phyloP scores from a whole-genome alignment of 441 rosid species.

The Biscutella laevigata region DNA sequence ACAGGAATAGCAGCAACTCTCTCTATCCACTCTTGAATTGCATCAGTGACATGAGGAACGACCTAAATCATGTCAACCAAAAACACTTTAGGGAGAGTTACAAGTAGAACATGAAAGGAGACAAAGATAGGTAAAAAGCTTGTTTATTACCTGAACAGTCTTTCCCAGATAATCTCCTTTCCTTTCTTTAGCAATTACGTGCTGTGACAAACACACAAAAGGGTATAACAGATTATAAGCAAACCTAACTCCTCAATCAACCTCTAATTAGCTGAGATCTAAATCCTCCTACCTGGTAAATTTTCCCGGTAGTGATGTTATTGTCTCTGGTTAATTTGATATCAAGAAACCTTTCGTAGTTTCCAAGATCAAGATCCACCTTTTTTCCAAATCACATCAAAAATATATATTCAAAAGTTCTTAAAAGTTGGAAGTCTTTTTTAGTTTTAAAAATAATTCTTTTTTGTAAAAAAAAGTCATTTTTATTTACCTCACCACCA shows the following conservation, averaged over 20 bases:
- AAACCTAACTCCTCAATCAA: conserved; percentile 12
- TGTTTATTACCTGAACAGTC: conserved; percentile 54
- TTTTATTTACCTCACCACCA: conserved; percentile 65
- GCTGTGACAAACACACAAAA: conserved; percentile 20
- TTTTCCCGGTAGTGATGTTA: conserved; percentile 65
- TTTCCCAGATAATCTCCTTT: conserved; percentile 71
- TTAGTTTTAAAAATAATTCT: not conserved
- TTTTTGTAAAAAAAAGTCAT: not conserved
- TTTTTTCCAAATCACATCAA: conserved; percentile 13
- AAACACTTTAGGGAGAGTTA: not conserved
- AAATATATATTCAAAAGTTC: not conserved
- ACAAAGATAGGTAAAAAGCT: not conserved
- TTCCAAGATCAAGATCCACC: conserved; percentile 88
- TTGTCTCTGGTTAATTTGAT: conserved; percentile 61
- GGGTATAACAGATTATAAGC: not conserved
- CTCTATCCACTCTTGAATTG: conserved; percentile 83
- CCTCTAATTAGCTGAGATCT: conserved; percentile 18
- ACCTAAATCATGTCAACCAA: conserved; percentile 38
- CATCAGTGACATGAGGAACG: conserved; percentile 86
- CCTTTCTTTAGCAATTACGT: conserved; percentile 67
- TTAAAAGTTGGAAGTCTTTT: not conserved
- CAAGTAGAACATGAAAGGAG: conserved; percentile 1
- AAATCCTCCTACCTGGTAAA: conserved; percentile 44
- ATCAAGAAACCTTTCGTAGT: conserved; percentile 69
- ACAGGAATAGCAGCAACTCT: conserved; percentile 63